Percentiles rank a stretch among this genome's conserved stretches.
These are phyloP conservation scores for Exserohilum turcica DNA, from an alignment of 2,329 filamentous ascomycete species.

Conservation along the genomic window DNA sequence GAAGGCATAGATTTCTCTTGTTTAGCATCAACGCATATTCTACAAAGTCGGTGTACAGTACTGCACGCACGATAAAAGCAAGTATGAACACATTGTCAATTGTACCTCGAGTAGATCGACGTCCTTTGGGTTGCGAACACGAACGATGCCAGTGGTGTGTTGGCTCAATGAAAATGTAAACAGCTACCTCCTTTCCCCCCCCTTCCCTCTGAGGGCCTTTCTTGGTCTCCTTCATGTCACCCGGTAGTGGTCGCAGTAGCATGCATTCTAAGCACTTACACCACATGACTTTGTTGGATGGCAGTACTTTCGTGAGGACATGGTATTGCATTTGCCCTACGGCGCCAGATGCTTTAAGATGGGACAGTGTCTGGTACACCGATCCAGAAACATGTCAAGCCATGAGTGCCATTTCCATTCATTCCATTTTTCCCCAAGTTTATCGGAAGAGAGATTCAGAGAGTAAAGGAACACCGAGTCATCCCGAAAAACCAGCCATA, in stretches of 20 bases:
- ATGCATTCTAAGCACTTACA: not conserved
- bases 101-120: no score
- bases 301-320: conserved; percentile 35
- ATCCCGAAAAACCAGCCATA: conserved; percentile 36
- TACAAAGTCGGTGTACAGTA: no score
- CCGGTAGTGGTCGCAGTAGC: not conserved
- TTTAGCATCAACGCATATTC: no score
- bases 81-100: no score
- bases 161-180: no score
- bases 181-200: no score
- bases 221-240: not conserved
- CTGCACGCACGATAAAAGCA: no score
- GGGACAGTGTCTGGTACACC: conserved; percentile 31
- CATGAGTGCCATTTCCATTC: conserved; percentile 38
- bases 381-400: conserved; percentile 33
- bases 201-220: no score
- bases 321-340: conserved; percentile 46
- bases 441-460: conserved; percentile 29
- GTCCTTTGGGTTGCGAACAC: no score
- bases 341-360: conserved; percentile 36
- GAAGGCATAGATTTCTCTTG: no score
- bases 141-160: not conserved
- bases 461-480: conserved; percentile 39
- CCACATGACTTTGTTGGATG: not conserved
- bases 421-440: conserved; percentile 34